Evolutionary conservation across 805 yeast species (phyloP).

Genomic region (Lachancea sp.): DNA sequence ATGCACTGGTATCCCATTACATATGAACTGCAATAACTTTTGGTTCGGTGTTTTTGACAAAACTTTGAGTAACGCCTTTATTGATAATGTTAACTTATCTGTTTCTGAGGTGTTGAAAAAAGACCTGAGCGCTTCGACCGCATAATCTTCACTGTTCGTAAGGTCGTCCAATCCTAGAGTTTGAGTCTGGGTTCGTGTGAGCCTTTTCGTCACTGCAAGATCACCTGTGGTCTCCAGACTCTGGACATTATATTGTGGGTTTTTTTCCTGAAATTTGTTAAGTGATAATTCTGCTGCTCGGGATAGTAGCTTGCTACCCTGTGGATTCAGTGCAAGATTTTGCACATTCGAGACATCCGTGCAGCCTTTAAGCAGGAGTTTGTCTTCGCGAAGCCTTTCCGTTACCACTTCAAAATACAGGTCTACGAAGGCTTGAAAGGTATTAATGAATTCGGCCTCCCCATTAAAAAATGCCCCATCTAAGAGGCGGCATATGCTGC

Average conservation of each 20-base stretch:
- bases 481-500: slow-evolving; percentile 44
- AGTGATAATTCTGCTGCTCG: slow-evolving; percentile 24
- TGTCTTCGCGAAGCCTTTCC: slow-evolving; percentile 25
- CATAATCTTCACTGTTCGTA: slow-evolving; percentile 27
- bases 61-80: slow-evolving; percentile 46
- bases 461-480: slow-evolving; percentile 62
- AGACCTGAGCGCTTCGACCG: slow-evolving; percentile 42
- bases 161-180: slow-evolving; percentile 22
- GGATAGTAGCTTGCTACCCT: slow-evolving; percentile 23
- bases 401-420: slow-evolving; percentile 26
- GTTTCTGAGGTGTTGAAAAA: slow-evolving; percentile 60
- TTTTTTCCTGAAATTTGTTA: slow-evolving; percentile 24
- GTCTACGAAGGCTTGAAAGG: slow-evolving; percentile 38
- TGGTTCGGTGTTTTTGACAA: slow-evolving; percentile 33
- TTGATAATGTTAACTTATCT: slow-evolving; percentile 52
- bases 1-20: slow-evolving; percentile 77
- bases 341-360: slow-evolving; percentile 27
- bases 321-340: slow-evolving; percentile 27
- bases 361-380: slow-evolving; percentile 28
- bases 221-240: slow-evolving; percentile 8
- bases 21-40: slow-evolving; percentile 52
- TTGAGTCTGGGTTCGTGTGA: slow-evolving; percentile 31
- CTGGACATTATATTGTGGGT: slow-evolving; percentile 21
- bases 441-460: slow-evolving; percentile 48
- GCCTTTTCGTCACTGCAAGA: slow-evolving; percentile 17